Evolutionary conservation across 1,284 basidiomycete species (phyloP).

Genomic region (Tremellales sp.): DNA sequence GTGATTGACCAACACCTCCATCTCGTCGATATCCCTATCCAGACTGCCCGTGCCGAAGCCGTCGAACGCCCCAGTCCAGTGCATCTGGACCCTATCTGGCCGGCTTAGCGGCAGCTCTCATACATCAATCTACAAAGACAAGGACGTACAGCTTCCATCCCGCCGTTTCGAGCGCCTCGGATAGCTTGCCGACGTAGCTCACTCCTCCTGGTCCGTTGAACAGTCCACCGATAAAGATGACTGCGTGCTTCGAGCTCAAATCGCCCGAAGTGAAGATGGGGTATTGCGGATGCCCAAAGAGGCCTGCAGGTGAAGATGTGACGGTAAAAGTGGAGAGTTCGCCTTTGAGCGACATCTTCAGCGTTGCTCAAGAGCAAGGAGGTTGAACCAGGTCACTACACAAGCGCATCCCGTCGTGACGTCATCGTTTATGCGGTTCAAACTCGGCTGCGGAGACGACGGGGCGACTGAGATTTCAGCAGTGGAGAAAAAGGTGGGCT

Average conservation of each 20-base stretch:
- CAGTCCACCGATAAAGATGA: conserved; percentile 47
- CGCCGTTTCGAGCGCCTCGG: conserved; percentile 21
- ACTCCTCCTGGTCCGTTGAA: conserved; percentile 41
- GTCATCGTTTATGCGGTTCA: no score
- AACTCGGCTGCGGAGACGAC: no score
- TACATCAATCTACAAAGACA: not conserved
- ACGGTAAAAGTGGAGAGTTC: no score
- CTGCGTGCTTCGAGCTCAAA: conserved; percentile 20
- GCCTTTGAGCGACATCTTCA: no score
- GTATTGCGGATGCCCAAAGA: no score
- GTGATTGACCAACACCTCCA: conserved; percentile 37
- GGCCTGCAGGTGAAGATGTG: no score
- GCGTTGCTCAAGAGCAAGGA: no score
- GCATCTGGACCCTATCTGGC: conserved; percentile 39
- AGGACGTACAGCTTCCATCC: conserved; percentile 45
- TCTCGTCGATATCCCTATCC: conserved; percentile 37
- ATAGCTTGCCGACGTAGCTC: conserved; percentile 31
- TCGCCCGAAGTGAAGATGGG: conserved; percentile 43
- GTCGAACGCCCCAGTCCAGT: conserved; percentile 42
- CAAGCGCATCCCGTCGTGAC: no score
- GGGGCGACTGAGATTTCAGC: no score
- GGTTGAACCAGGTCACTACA: no score
- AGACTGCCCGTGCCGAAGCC: conserved; percentile 41
- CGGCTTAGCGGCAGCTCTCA: not conserved
- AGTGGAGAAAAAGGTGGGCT: no score